A percentile compares a stretch with the other conserved stretches of the same genome.
These are phyloP conservation scores for Fusarium papillatum DNA, from an alignment of 2,329 filamentous ascomycete species.

Conservation along the genomic window DNA sequence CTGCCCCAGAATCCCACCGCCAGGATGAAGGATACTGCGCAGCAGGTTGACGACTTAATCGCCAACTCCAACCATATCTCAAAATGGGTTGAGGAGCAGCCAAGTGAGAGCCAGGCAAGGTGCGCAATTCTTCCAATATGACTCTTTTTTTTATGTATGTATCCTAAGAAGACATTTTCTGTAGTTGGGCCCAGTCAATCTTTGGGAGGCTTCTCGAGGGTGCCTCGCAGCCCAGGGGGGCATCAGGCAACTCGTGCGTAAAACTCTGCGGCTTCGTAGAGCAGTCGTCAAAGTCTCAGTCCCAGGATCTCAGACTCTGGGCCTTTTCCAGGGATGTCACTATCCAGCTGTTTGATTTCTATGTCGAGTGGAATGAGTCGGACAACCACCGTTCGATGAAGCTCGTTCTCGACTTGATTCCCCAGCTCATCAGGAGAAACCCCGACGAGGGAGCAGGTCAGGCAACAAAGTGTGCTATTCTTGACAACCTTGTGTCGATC, in stretches of 20 bases:
- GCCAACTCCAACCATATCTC: conserved; percentile 53
- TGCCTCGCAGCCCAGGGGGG: conserved; percentile 66
- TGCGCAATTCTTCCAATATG: conserved; percentile 44
- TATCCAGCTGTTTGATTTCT: conserved; percentile 70
- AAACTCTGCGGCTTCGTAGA: conserved; percentile 75
- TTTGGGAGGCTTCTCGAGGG: conserved; percentile 63
- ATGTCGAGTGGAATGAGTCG: conserved; percentile 76
- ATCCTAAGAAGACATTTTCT: conserved; percentile 36
- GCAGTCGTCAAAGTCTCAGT: conserved; percentile 66
- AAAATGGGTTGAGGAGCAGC: conserved; percentile 60
- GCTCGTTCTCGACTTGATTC: conserved; percentile 71
- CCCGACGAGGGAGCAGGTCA: conserved; percentile 54
- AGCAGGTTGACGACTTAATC: conserved; percentile 49
- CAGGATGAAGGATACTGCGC: conserved; percentile 42
- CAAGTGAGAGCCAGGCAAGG: conserved; percentile 50
- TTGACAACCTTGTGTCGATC: conserved; percentile 68
- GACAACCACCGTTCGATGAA: conserved; percentile 75
- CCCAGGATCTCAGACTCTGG: conserved; percentile 58
- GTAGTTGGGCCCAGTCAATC: conserved; percentile 53
- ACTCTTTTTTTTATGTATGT: conserved; percentile 26
- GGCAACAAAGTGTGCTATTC: conserved; percentile 58
- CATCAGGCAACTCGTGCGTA: conserved; percentile 68
- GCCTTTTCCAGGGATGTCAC: conserved; percentile 65
- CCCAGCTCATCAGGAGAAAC: conserved; percentile 64
- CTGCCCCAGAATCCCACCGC: conserved; percentile 3